A percentile compares a stretch with the other conserved stretches of the same genome.
Conservation (phyloP, 805 yeast species). For the Debaryomyces maramus region DNA sequence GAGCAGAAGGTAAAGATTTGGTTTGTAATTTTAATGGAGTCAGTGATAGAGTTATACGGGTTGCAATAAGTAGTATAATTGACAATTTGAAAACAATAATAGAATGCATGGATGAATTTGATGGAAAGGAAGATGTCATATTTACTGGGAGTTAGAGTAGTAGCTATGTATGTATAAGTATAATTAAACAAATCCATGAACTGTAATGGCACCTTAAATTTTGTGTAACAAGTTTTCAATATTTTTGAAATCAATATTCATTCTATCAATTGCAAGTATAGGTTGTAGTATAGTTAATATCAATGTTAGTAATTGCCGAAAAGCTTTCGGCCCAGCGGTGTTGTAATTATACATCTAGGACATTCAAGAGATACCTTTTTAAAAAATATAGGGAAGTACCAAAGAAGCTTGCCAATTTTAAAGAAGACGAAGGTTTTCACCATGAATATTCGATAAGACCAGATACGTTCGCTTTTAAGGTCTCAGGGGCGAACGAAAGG, state of each 20-base stretch:
- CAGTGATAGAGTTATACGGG: slow-evolving; percentile 76
- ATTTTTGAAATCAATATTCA: too few species aligned
- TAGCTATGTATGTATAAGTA: background rate
- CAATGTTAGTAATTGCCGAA: too few species aligned
- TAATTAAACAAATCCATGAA: background rate
- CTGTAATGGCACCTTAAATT: too few species aligned
- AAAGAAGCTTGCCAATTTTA: slow-evolving; percentile 10
- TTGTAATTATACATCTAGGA: background rate
- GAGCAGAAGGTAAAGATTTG: slow-evolving; percentile 35
- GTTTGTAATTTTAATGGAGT: slow-evolving; percentile 54
- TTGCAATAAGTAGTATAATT: slow-evolving; percentile 77
- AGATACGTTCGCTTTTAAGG: slow-evolving; percentile 46
- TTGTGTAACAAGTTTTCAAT: too few species aligned
- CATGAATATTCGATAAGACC: slow-evolving; percentile 48
- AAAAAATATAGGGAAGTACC: slow-evolving; percentile 3
- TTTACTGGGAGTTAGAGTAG: slow-evolving; percentile 11
- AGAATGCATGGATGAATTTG: slow-evolving; percentile 78
- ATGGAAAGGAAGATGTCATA: slow-evolving; percentile 30
- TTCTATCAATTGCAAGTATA: too few species aligned
- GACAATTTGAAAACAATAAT: slow-evolving; percentile 75
- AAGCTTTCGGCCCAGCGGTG: too few species aligned
- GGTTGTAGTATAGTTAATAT: too few species aligned
- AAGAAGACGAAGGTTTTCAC: slow-evolving; percentile 18
- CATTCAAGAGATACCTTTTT: slow-evolving; percentile 2
- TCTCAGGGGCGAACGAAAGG: slow-evolving; percentile 23